Evolutionary conservation across 805 yeast species (phyloP).

Genomic region (Maudiozyma serrabonitensis): DNA sequence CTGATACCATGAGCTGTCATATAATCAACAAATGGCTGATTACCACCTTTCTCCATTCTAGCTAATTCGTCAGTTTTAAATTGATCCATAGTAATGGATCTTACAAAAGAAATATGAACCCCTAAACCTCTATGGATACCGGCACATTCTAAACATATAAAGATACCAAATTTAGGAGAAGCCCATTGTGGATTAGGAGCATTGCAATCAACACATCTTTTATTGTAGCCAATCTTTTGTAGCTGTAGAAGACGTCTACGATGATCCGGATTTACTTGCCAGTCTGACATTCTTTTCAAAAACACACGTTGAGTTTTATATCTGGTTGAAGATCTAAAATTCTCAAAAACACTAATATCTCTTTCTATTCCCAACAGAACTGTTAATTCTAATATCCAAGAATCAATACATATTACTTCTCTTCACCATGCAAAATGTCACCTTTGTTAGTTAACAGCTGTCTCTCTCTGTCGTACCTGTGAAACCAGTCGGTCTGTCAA

Average conservation of each 20-base stretch:
- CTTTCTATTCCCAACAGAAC: too few relatives aligned
- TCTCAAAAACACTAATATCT: too few relatives aligned
- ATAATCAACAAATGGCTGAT: constrained; percentile 60
- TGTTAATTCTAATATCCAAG: too few relatives aligned
- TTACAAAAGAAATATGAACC: constrained; percentile 91
- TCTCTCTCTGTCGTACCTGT: too few relatives aligned
- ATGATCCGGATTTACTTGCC: constrained; percentile 92
- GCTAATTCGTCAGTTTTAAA: constrained; percentile 86
- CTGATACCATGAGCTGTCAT: constrained; percentile 67
- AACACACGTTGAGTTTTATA: too few relatives aligned
- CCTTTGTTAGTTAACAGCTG: too few relatives aligned
- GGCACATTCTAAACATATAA: constrained; percentile 95
- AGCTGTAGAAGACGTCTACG: constrained; percentile 67
- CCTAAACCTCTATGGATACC: constrained; percentile 94
- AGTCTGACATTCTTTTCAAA: constrained; percentile 38
- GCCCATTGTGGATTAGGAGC: constrained; percentile 99
- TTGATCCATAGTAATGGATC: constrained; percentile 97
- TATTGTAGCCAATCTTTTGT: constrained; percentile 76
- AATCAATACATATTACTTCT: too few relatives aligned
- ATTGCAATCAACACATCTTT: constrained; percentile 84
- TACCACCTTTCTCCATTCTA: constrained; percentile 93
- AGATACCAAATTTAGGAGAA: constrained; percentile 94
- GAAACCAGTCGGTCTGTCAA: too few relatives aligned
- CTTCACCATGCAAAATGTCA: too few relatives aligned
- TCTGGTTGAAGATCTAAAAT: not conserved